phyloP scores from a whole-genome alignment of 2,329 filamentous ascomycete genomes.

The Aspergillus ustus region DNA sequence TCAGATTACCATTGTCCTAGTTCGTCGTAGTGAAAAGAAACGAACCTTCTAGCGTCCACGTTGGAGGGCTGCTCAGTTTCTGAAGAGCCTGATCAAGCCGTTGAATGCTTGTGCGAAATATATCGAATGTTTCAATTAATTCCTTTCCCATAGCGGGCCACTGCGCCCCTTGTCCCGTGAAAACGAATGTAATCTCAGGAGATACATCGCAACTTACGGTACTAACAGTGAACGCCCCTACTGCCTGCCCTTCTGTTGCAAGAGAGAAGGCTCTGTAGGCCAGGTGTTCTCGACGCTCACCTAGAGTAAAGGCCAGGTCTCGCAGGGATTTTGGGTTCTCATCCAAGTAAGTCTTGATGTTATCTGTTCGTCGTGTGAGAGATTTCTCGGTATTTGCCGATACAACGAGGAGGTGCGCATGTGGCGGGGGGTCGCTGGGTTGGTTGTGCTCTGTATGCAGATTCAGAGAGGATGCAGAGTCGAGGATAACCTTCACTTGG shows the following conservation, averaged over 20 bases:
- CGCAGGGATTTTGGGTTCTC: not conserved
- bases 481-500: not conserved
- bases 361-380: not conserved
- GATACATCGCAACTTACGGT: not conserved
- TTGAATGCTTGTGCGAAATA: conserved; percentile 9
- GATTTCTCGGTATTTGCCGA: conserved; percentile 12
- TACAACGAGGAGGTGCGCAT: conserved; percentile 7
- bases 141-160: conserved; percentile 27
- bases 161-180: conserved; percentile 30
- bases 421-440: not conserved
- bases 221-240: not conserved
- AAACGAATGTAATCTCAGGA: conserved; percentile 16
- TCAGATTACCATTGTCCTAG: not conserved
- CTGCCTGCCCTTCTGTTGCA: not conserved
- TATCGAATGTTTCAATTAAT: conserved; percentile 4
- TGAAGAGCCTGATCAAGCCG: not conserved
- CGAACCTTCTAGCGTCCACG: not conserved
- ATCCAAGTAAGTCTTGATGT: conserved; percentile 6
- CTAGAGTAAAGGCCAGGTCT: conserved; percentile 20
- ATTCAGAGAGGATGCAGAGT: not conserved
- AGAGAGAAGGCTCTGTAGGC: conserved; percentile 4
- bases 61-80: not conserved
- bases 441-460: not conserved
- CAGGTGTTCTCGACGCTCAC: conserved; percentile 15
- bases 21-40: too few species aligned